Conservation (phyloP, 768 basidiomycete species). For the Suillus alpinus region DNA sequence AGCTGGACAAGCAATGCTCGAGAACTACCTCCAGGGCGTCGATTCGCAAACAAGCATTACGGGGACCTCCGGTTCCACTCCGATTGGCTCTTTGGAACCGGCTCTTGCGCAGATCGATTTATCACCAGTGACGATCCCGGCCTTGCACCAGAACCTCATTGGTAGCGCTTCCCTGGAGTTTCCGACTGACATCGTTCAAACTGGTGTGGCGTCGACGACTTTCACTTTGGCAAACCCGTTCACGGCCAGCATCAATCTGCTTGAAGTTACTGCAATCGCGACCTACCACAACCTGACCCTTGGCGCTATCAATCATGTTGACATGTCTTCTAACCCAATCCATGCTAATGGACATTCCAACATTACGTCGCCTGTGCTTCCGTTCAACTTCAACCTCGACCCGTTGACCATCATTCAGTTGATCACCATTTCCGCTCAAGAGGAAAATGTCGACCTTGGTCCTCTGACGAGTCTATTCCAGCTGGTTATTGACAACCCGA, state of each 20-base stretch:
- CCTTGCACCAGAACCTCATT: slow-evolving; percentile 61
- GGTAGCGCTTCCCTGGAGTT: slow-evolving; percentile 53
- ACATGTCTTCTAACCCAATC: slow-evolving; percentile 55
- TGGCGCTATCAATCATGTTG: slow-evolving; percentile 56
- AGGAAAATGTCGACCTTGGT: slow-evolving; percentile 59
- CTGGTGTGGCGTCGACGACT: slow-evolving; percentile 54
- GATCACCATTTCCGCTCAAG: slow-evolving; percentile 46
- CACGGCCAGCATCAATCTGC: slow-evolving; percentile 65
- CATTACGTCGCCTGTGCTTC: slow-evolving; percentile 54
- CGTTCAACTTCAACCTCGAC: slow-evolving; percentile 63
- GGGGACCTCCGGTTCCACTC: slow-evolving; percentile 54
- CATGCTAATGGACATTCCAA: slow-evolving; percentile 56
- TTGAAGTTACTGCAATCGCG: slow-evolving; percentile 52
- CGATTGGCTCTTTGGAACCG: slow-evolving; percentile 55
- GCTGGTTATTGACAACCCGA: slow-evolving; percentile 48
- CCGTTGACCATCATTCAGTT: slow-evolving; percentile 60
- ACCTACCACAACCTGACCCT: slow-evolving; percentile 54
- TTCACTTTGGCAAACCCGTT: slow-evolving; percentile 68
- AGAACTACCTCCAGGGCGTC: slow-evolving; percentile 68
- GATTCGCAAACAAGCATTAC: slow-evolving; percentile 52
- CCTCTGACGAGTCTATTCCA: slow-evolving; percentile 55
- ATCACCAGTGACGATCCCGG: slow-evolving; percentile 61
- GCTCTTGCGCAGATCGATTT: slow-evolving; percentile 61
- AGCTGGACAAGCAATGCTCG: slow-evolving; percentile 54
- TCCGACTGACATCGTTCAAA: slow-evolving; percentile 59